Evolutionary conservation across 2,329 filamentous ascomycete species (phyloP), one percentile per base, ranked within the genome.

Genomic region (Annulohypoxylon truncatum): DNA sequence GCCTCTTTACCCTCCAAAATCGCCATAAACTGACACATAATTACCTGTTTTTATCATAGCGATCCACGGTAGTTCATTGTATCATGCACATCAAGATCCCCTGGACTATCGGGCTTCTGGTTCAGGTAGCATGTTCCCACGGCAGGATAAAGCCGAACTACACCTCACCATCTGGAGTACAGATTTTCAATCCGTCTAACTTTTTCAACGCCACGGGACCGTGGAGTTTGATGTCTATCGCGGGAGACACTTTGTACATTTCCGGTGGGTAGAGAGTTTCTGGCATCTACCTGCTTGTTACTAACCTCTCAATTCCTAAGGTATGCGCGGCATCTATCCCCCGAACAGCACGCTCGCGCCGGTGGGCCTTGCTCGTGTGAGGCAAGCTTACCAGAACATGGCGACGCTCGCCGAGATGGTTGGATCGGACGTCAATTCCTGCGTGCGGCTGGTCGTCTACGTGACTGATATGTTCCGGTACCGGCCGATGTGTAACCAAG

Each of bases 401-500:
- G 64, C 64, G 7, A 52, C 69, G 12, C 72, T 79, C 7, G 76
- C 73, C 3, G 67, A 71, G 40, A 73, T 77, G 70, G 72, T 65
- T 2, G 76, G 75, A 6, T 64, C 71, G 1, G 73, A 77, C 22
- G 54, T 60, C 9, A 58, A 54, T 24, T 66, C 64, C 3, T 75
- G 66, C 10, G 64, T 50, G 4, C 66, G 68, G 13, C 44, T 77
- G 0, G 72, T 76, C 1, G 75, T 78, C 10, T 77, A 77, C 53
- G 72, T 73, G 3, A 77, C 75, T 1, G 77, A 78, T 40, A 77
- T 79, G 76, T 76, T 73, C 53, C 67, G 73, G 2, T 78, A 76
- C 38, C 64, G 77, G 20, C 77, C 76, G 13, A 56, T 78, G 64
- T 74, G 72, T 42, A 78, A 78, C 47, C 67, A 74, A 35, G 73